Base-by-base conservation (phyloP, 306 rosid genomes). In the Comarum palustre region DNA sequence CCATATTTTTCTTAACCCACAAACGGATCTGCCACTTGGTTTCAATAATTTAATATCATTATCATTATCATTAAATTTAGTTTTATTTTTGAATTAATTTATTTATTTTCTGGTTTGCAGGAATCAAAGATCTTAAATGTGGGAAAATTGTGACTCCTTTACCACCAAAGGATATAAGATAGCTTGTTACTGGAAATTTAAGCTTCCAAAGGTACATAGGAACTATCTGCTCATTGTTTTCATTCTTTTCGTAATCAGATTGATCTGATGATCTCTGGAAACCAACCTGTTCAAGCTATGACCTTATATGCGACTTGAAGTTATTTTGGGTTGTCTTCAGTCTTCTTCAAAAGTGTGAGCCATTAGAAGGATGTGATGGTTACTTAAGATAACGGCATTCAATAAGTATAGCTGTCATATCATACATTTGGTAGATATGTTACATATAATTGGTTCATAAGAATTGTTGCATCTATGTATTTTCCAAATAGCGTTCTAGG, bases 131-230 rank as follows among this genome's bases (percentile, higher is more conserved):
- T 82, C 88, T 94, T 27, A 89, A 85, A 84, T 85, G 80, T 64
- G 97, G 98, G 77, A 89, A 73, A 85, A 89, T 91, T 77, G 97
- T 89, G 77, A 94, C 98, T 69, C 98, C 98, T 69, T 83, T 89
- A 82, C 92, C 95, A 39, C 85, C 98, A 3, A 86, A 88, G 79
- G 82, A 77, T 71, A 74, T 11, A 14, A 29, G 39, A 17, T 75
- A 38, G 59, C 31, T 77, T 69, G 36, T 72, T 61, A 9, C 16
- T 60, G 61, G 20, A 52, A 69, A 67, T 70, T 15, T 10, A 39
- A 24, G 41, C 66, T 81, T 73, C 31, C 46, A 54, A 7, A 13
- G 63, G 52, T 62, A 20, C 11, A 69, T 66, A 65, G 22, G 15
- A 14, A 42, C 22, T 55, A 20, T 62, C 66, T 75, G 32, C 58